Evolutionary conservation across 2,329 filamentous ascomycete species (phyloP).

Genomic region (Stemphylium beticola): DNA sequence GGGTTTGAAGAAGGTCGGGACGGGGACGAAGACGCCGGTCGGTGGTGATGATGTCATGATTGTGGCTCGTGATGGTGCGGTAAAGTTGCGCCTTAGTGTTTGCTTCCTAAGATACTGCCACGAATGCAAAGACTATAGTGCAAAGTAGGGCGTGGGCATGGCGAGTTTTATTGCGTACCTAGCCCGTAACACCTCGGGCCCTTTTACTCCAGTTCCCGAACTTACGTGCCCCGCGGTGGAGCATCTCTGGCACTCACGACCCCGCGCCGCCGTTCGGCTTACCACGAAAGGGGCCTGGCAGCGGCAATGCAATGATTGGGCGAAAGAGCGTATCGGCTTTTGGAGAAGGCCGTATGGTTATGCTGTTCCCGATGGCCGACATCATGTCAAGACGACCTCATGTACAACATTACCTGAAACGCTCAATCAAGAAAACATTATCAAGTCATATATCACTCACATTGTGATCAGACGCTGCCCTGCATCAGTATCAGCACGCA

Average conservation of each 20-base stretch:
- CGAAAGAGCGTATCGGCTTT: background rate
- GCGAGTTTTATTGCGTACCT: constrained; percentile 9
- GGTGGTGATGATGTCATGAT: constrained; percentile 40
- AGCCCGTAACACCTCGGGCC: constrained; percentile 29
- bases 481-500: too few relatives aligned
- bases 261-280: constrained; percentile 38
- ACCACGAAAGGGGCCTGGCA: constrained; percentile 9
- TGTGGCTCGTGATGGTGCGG: constrained; percentile 14
- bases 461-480: too few relatives aligned
- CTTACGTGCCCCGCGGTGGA: constrained; percentile 26
- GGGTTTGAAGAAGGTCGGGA: constrained; percentile 70
- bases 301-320: background rate
- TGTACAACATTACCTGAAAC: background rate
- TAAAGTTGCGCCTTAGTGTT: background rate
- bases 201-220: constrained; percentile 35
- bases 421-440: background rate
- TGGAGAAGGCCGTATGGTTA: background rate
- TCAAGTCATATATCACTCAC: background rate
- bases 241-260: constrained; percentile 24
- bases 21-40: constrained; percentile 50
- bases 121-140: background rate
- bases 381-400: background rate
- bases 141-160: background rate
- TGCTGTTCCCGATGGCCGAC: background rate
- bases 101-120: background rate